Base-by-base conservation (phyloP, 768 basidiomycete species). In the Cystobasidium tubakii region DNA sequence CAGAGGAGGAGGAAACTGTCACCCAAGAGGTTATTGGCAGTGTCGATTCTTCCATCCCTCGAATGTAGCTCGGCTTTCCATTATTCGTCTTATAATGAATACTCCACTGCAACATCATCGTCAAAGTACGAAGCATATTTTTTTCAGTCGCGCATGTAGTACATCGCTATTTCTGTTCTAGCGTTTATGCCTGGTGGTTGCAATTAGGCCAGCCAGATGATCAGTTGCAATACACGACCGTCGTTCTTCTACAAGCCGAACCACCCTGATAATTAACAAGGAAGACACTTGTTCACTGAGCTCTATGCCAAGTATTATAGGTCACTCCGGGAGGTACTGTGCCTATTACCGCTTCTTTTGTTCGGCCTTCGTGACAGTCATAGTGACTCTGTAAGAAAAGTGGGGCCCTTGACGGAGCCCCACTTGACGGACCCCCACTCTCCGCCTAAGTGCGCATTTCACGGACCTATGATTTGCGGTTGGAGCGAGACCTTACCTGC, bases 1-100 rank as follows among this genome's bases (percentile, higher is more conserved):
- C 86, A 0, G 92, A 95, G 79, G 92, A 93, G 74, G 90, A 93
- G 43, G 91, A 92, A 60, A 86, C 87, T 23, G 84, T 84, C 19
- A 81, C 84, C 0, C 80, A 85, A 1, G 78, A n/a, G n/a, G n/a
- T n/a, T n/a, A n/a, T n/a, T n/a, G n/a, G n/a, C n/a, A n/a, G n/a
- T n/a, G n/a, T n/a, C n/a, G n/a, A n/a, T n/a, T n/a, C n/a, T n/a
- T n/a, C n/a, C n/a, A n/a, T n/a, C n/a, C n/a, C n/a, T n/a, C n/a
- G n/a, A n/a, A n/a, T n/a, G n/a, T n/a, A n/a, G n/a, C n/a, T n/a
- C n/a, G n/a, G n/a, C n/a, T n/a, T n/a, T n/a, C n/a, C n/a, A n/a
- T n/a, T n/a, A n/a, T n/a, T n/a, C n/a, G n/a, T n/a, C n/a, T n/a
- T n/a, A n/a, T n/a, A n/a, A n/a, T n/a, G n/a, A n/a, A n/a, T n/a